Evolutionary conservation across 2,329 filamentous ascomycete genomes (phyloP), one percentile per base, ranked within the genome.

Genomic region (Aspergillus sergii): DNA sequence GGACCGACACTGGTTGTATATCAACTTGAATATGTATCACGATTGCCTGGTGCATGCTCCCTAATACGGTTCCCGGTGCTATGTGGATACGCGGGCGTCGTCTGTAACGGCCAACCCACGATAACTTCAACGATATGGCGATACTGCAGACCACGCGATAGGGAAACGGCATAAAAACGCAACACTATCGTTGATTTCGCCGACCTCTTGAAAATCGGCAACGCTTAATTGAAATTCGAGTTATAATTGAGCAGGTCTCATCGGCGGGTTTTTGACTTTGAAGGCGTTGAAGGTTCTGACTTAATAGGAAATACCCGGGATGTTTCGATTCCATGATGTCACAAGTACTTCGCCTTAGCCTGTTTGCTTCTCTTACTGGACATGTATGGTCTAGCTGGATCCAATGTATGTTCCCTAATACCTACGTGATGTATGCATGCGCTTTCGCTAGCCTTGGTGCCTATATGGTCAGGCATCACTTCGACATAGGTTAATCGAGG

Each of bases 241-340:
- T 48, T 23, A 26, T 45, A 23, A 41, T 58, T 63, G 61, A 66
- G 65, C 63, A 41, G 61, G 66, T 50, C 61, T 67, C 61, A 61
- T 62, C 32, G 50, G n/a, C 34, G 36, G 12, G 16, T 28, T 57
- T 28, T 54, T 50, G 8, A 30, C 19, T 48, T 41, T 28, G 19
- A 59, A 50, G 57, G 48, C 54, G 64, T 51, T 62, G 32, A 45
- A 58, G 23, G 51, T 55, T 55, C 34, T 23, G 16, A 41, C 14
- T 57, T 23, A n/a, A 61, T 21, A 61, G 53, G 30, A 48, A 59
- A 67, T 65, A 63, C 50, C 60, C 57, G 43, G 45, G 28, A 55
- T 59, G n/a, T 64, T 36, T 55, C 51, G 14, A 26, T 55, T 55
- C 32, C 21, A 39, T 39, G 51, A 39, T 53, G 30, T 34, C 50